Base-by-base conservation (phyloP, 306 rosid species). In the Oemleria cerasiformis region DNA sequence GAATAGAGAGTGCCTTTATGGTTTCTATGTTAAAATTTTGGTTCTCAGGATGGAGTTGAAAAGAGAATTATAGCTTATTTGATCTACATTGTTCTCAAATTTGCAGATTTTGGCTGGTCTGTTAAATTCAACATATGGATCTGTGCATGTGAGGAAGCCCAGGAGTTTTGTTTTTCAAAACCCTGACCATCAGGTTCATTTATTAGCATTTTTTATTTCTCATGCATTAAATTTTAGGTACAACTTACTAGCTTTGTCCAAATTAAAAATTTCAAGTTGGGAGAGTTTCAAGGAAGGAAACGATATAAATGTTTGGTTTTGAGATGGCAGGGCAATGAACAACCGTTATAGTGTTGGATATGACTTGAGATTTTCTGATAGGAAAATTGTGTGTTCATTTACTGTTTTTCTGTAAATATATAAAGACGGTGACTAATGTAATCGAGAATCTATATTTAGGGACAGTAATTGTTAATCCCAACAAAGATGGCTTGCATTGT, bases 101-200 rank as follows among this genome's bases (percentile, higher is more conserved):
- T 17, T 79, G 85, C 84, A 88, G 97, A 81, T 91, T 34, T 85
- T 91, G 86, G 96, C 96, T 75, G 97, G 92, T 73, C 90, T 91
- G 4, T 82, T 88, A 80, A 88, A 69, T 84, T 88, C 95, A 30
- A 80, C 89, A 34, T 51, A 75, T 10, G 97, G 97, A 75, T 72
- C 81, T 59, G 78, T 79, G 67, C 76, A 80, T 30, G 92, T 86
- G 67, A 77, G 85, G 63, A 80, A 63, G 61, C 92, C 97, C 38
- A 86, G 80, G 77, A 88, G 91, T 77, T 91, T 83, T 59, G 97
- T 88, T 80, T 91, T 91, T 75, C 96, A 91, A 78, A 91, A 88
- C 72, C 97, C 96, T 53, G 97, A 88, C 70, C 92, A 88, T 63
- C 97, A 88, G 95, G 97, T 90, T 75, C 6, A 15, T 71, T 25